These are phyloP conservation scores for Diaporthe destruens DNA, from an alignment of 2,329 filamentous ascomycete species.

Conservation along the genomic window DNA sequence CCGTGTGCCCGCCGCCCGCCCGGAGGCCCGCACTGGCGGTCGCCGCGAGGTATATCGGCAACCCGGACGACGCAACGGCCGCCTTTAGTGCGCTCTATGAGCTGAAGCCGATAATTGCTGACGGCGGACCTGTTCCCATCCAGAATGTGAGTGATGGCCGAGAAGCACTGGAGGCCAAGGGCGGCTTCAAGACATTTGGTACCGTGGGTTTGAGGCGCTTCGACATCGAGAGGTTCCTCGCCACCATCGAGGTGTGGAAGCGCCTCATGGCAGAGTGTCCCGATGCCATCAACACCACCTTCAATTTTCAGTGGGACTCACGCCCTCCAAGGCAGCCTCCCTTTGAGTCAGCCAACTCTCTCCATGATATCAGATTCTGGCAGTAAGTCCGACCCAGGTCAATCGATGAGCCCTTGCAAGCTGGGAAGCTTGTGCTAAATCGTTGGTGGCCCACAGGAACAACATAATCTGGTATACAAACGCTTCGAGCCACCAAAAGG, in stretches of 20 bases:
- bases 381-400: conserved; percentile 37
- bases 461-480: conserved; percentile 45
- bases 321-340: conserved; percentile 37
- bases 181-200: conserved; percentile 46
- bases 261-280: conserved; percentile 41
- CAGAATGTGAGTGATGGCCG: conserved; percentile 46
- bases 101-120: conserved; percentile 43
- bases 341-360: conserved; percentile 43
- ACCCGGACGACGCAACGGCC: conserved; percentile 41
- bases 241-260: conserved; percentile 42
- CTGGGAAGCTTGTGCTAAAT: not conserved
- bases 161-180: conserved; percentile 45
- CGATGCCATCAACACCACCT: conserved; percentile 44
- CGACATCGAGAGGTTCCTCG: conserved; percentile 39
- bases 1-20: conserved; percentile 45
- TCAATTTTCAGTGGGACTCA: conserved; percentile 45
- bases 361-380: conserved; percentile 44
- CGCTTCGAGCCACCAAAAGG: conserved; percentile 39
- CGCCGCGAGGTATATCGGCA: conserved; percentile 43
- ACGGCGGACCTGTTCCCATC: conserved; percentile 44
- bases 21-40: conserved; percentile 43
- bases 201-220: conserved; percentile 46
- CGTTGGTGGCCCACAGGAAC: conserved; percentile 38
- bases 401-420: too few relatives aligned
- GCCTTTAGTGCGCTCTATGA: conserved; percentile 46